Evolutionary conservation across 345 rosid species (phyloP), one percentile per base, ranked within the genome.

Genomic region (Carallia brachiata): DNA sequence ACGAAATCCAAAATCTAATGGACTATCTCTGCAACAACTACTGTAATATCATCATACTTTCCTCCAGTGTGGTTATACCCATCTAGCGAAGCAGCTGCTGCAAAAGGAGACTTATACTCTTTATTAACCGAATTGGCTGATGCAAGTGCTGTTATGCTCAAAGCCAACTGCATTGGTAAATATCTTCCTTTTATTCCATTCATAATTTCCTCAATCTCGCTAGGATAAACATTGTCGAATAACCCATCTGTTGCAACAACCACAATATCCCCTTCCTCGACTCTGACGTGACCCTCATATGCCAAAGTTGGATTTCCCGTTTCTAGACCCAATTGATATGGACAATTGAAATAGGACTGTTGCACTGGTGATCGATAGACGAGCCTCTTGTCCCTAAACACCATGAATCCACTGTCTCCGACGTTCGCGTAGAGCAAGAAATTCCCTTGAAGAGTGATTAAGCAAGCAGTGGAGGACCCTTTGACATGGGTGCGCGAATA

Each of bases 401-500:
- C 53, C 75, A 57, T 52, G 12, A 79, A 71, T 7, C 82, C 73
- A 23, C 77, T 71, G n/a, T 79, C 82, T 4, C 82, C 79, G 0
- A 79, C 55, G 32, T 75, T 79, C 2, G 63, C 73, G 39, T 39
- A 68, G 6, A 30, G 10, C 60, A 74, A 10, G n/a, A 12, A 17
- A 15, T 28, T 15, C 3, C 36, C 67, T 1, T 27, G 44, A 3
- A 75, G 70, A 3, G 71, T 32, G 0, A 75, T 28, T 17, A 75
- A 55, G 50, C 68, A 61, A 0, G 72, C 82, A 1, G 82, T 79
- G 5, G 79, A 75, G 1, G 79, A 75, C 0, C 79, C 82, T 56
- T 54, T 2, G 1, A 55, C 58, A 15, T 34, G 47, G 6, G 74
- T 79, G 7, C 18, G 65, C 0, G 40, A 27, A 54, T 64, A 66